Evolutionary conservation across 805 yeast species (phyloP), one percentile per base, ranked within the genome.

Genomic region (Suhomyces sp.): DNA sequence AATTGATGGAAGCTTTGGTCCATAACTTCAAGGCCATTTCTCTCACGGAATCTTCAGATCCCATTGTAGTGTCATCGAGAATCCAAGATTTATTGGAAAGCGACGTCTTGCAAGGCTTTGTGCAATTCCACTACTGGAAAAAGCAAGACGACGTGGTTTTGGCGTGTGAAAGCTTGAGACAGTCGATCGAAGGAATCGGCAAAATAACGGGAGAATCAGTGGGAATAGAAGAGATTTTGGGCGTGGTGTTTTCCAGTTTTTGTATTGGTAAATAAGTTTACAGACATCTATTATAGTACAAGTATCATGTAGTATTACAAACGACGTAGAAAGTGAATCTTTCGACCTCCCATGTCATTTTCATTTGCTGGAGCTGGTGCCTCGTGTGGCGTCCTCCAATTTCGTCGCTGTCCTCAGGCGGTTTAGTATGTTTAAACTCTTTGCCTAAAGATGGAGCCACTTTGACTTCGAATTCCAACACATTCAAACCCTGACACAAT

Each of bases 181-280:
- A 79, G 48, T 84, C 97, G 0, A 84, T 87, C 17, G 90, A 87
- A 12, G 97, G 97, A 0, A 87, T 94, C 38, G 97, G 97, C 0
- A 88, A 86, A 62, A 88, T 94, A 24, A 92, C 97, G 0, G 99
- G 98, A 1, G 88, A 88, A 40, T 81, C 90, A 0, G 83, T 93
- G 12, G 96, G 96, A 0, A 79, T 92, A 0, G 97, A 94, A 60
- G 98, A 94, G 63, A 84, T 94, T 0, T 73, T 94, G 5, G 97
- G 94, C 0, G 93, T 89, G 1, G 94, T 94, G 0, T 94, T 94
- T 64, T 85, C 96, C 2, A 87, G 84, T 56, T 94, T 94, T 66
- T 94, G 99, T 68, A 90, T 94, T 22, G 99, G 99, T 0, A 93
- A 93, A 68, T 93, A 72, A 58, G 35, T 41, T n/a, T 9, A 29